Percentiles rank a stretch among this genome's conserved stretches.
Conservation (phyloP, 257 asterid species). For the Solanum bulbocastanum region DNA sequence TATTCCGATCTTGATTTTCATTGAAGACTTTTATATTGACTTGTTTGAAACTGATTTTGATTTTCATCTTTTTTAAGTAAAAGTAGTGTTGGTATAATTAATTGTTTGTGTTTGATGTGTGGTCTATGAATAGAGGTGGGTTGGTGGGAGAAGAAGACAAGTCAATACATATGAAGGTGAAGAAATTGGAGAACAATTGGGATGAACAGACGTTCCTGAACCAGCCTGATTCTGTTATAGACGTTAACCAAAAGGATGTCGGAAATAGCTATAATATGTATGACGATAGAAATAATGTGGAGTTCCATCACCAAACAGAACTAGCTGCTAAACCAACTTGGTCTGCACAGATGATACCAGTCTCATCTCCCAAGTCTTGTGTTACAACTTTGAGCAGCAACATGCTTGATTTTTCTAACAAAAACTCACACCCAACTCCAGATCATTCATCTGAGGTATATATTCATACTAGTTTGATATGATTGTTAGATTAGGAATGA, state of each 20-base stretch:
- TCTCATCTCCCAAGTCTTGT: slow-evolving; percentile 50
- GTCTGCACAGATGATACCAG: slow-evolving; percentile 29
- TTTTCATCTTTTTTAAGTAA: not conserved
- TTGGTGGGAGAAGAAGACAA: slow-evolving; percentile 50
- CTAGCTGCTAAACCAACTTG: slow-evolving; percentile 15
- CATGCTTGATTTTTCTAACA: slow-evolving; percentile 44
- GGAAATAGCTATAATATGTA: not conserved
- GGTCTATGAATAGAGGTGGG: slow-evolving; percentile 32
- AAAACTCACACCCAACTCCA: slow-evolving; percentile 26
- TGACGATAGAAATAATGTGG: slow-evolving; percentile 13
- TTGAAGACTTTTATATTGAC: not conserved
- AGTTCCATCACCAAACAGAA: slow-evolving; percentile 7
- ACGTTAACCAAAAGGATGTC: slow-evolving; percentile 21
- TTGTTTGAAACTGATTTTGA: not conserved
- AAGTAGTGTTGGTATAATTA: not conserved
- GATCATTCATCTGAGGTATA: slow-evolving; percentile 51
- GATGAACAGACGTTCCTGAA: slow-evolving; percentile 27
- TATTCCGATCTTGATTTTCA: not conserved
- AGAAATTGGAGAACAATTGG: slow-evolving; percentile 40
- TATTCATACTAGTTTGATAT: not conserved
- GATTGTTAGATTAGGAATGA: not conserved
- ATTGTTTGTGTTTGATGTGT: not conserved
- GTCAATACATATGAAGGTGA: slow-evolving; percentile 16
- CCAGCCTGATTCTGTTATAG: slow-evolving; percentile 8
- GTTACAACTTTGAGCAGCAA: slow-evolving; percentile 33